These are phyloP conservation scores for Pyrenophora seminiperda DNA, from an alignment of 2,329 filamentous ascomycete genomes.

Conservation along the genomic window DNA sequence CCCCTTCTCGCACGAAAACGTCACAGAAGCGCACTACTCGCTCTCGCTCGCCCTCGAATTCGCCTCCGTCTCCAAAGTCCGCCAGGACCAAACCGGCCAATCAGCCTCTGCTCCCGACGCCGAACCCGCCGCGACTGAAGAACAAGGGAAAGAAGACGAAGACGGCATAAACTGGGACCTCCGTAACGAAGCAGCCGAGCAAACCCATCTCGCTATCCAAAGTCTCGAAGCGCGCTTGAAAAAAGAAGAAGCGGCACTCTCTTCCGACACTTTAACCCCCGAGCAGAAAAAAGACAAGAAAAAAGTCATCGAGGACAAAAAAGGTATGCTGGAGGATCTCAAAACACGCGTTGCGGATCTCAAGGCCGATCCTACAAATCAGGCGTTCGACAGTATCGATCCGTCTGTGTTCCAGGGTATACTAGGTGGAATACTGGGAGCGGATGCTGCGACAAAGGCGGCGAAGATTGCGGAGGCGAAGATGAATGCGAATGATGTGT, in stretches of 20 bases:
- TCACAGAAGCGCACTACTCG: constrained; percentile 96
- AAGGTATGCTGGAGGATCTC: constrained; percentile 79
- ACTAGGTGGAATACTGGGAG: constrained; percentile 67
- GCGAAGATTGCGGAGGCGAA: constrained; percentile 73
- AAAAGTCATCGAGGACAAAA: constrained; percentile 69
- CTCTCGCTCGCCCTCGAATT: constrained; percentile 95
- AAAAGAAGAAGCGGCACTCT: constrained; percentile 70
- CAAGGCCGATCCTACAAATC: constrained; percentile 61
- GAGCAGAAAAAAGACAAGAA: constrained; percentile 68
- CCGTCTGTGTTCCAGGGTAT: constrained; percentile 62
- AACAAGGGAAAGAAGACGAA: constrained; percentile 48
- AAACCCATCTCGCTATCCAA: constrained; percentile 75
- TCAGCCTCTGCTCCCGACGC: constrained; percentile 37
- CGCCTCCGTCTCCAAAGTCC: constrained; percentile 72
- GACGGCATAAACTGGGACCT: constrained; percentile 68
- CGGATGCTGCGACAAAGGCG: constrained; percentile 64
- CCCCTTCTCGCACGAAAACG: constrained; percentile 77
- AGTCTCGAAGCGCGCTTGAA: constrained; percentile 74
- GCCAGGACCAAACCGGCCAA: constrained; percentile 55
- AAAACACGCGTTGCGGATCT: constrained; percentile 68
- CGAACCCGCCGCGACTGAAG: constrained; percentile 30
- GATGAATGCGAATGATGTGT: constrained; percentile 74
- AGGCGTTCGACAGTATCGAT: constrained; percentile 49
- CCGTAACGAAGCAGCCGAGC: constrained; percentile 70
- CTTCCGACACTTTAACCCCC: constrained; percentile 52